Base-by-base conservation (phyloP, 352 stramenopile species). In the Blastocystis sp. region DNA sequence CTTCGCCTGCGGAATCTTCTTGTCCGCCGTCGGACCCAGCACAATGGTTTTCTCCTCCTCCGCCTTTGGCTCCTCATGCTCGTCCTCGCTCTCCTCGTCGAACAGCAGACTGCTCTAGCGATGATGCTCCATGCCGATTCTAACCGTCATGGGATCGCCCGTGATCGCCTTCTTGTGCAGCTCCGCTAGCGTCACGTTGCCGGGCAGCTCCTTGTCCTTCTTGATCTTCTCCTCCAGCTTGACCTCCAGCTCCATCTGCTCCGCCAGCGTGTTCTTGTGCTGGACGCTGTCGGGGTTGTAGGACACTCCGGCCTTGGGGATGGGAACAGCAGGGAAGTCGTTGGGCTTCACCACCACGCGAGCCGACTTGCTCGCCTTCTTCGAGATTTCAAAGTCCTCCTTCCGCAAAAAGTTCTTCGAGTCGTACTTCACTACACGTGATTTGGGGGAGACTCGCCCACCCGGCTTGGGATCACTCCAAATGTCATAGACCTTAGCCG, bases 201-300 rank as follows among this genome's bases (percentile, higher is more conserved):
- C 53, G 9, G 53, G 48, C 0, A 82, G 52, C 28, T 28, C 52
- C 17, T 52, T 66, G 19, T 82, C 74, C n/a, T 82, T 28, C 38
- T 66, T 14, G 10, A 69, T 52, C 38, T 53, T 28, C 14, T 66
- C 59, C 14, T 67, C 53, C 28, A 67, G 65, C 23, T 11, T 10
- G 11, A 69, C 38, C 38, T 82, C 74, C 52, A 67, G 34, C 52
- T 21, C 74, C 17, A 82, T 10, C 59, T 61, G 45, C 61, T 82
- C 74, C 23, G 48, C 74, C 52, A 82, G 19, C 3, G 65, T 4
- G 28, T 82, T 53, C 45, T 82, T 48, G 45, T 82, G 74, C 59
- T 82, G 74, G n/a, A 67, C 74, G 2, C 14, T 9, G 38, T 82
- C 74, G 19, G 74, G 74, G 61, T 82, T 82, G 53, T 82, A 82